Conservation (phyloP, 768 basidiomycete species). For the Russula dissimulans region DNA sequence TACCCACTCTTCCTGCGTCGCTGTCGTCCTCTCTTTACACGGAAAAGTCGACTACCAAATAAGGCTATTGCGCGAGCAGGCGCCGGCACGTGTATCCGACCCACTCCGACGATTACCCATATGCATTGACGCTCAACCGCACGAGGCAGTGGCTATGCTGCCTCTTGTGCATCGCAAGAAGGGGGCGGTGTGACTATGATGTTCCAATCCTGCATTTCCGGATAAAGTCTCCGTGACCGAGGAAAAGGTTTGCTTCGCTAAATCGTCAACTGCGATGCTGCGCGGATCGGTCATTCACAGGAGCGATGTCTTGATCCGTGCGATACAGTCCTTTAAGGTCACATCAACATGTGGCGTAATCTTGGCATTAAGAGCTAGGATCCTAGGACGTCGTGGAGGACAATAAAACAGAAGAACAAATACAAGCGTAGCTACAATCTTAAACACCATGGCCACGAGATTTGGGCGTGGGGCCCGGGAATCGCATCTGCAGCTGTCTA, state of each 20-base stretch:
- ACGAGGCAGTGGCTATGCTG: slow-evolving; percentile 1
- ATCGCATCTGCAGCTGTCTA: neutral
- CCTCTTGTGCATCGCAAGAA: neutral
- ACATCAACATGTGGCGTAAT: neutral
- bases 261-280: neutral
- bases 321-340: neutral
- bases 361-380: neutral
- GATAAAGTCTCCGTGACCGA: neutral
- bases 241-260: neutral
- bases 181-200: neutral
- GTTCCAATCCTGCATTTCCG: neutral
- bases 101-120: too few relatives aligned
- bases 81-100: too few relatives aligned
- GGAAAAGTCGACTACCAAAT: neutral
- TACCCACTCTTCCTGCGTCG: neutral
- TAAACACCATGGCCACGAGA: neutral
- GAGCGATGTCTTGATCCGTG: neutral
- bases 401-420: neutral
- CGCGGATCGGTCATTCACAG: neutral
- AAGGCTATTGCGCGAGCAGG: slow-evolving; percentile 5
- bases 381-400: neutral
- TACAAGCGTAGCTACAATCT: neutral
- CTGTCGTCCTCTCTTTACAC: neutral
- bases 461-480: neutral
- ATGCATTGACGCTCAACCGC: too few relatives aligned